phyloP scores from a whole-genome alignment of 2,329 filamentous ascomycete genomes.

The Aspergillus sp. region DNA sequence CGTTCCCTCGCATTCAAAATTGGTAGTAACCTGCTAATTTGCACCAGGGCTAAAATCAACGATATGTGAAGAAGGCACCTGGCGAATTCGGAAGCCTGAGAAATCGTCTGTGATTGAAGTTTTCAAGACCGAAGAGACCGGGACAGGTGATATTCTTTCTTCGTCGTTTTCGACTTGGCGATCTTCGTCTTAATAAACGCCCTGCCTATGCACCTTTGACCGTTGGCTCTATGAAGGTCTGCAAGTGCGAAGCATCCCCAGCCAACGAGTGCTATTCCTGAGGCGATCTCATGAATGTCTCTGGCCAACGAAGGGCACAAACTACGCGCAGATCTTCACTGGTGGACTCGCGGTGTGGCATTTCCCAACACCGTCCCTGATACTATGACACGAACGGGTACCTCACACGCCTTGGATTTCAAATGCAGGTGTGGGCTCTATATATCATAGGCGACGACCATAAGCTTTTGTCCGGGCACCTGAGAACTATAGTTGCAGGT shows the following conservation, averaged over 20 bases:
- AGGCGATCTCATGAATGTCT: neutral
- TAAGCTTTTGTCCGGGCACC: neutral
- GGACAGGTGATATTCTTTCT: slow-evolving; percentile 73
- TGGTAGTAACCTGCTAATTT: neutral
- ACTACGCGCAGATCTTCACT: too few species aligned
- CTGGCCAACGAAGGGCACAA: neutral
- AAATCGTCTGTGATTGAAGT: slow-evolving; percentile 69
- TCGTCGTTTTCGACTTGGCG: slow-evolving; percentile 76
- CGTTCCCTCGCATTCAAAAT: neutral
- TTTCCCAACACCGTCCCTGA: neutral
- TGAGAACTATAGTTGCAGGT: neutral
- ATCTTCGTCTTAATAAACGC: slow-evolving; percentile 9
- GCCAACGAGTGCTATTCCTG: neutral
- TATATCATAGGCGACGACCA: neutral
- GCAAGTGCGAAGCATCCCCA: neutral
- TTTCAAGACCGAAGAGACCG: slow-evolving; percentile 69
- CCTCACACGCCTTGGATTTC: neutral
- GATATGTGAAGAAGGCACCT: slow-evolving; percentile 69
- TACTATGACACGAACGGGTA: neutral
- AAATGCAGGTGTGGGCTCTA: neutral
- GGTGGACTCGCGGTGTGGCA: too few species aligned
- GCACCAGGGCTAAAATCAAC: slow-evolving; percentile 60
- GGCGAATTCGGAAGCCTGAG: slow-evolving; percentile 70
- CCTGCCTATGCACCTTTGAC: neutral
- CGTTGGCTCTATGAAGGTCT: neutral